Percentiles rank a stretch among this genome's conserved stretches.
Conservation (phyloP, 768 basidiomycete species). For the Paxillus rubicundulus region DNA sequence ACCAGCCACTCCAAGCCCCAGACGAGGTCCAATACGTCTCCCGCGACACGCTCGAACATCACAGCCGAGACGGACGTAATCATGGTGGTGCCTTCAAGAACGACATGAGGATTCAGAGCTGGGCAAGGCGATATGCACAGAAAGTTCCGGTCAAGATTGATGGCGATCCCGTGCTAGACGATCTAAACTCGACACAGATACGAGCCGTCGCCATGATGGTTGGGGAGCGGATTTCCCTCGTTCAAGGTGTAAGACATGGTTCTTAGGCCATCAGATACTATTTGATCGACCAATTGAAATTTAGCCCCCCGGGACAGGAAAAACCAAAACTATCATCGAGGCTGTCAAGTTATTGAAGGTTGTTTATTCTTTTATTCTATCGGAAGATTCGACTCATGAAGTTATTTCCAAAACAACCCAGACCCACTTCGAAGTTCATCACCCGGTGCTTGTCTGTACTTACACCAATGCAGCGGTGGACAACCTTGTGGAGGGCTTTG, state of each 20-base stretch:
- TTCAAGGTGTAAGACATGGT: slow-evolving; percentile 70
- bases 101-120: slow-evolving; percentile 77
- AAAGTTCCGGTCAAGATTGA: slow-evolving; percentile 61
- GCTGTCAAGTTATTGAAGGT: slow-evolving; percentile 79
- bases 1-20: slow-evolving; percentile 36
- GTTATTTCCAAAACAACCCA: slow-evolving; percentile 26
- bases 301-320: slow-evolving; percentile 90
- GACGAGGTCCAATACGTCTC: slow-evolving; percentile 40
- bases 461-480: slow-evolving; percentile 94
- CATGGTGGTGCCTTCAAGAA: slow-evolving; percentile 56
- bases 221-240: slow-evolving; percentile 69
- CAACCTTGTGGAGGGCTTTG: slow-evolving; percentile 79
- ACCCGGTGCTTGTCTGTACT: slow-evolving; percentile 87
- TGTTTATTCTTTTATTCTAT: neutral
- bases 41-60: slow-evolving; percentile 39
- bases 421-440: slow-evolving; percentile 76
- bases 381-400: neutral
- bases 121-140: slow-evolving; percentile 68
- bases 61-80: slow-evolving; percentile 21
- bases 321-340: slow-evolving; percentile 91
- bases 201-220: slow-evolving; percentile 87
- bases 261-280: neutral
- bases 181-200: slow-evolving; percentile 74
- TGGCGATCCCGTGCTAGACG: slow-evolving; percentile 69
- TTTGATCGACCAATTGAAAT: slow-evolving; percentile 4